A percentile compares a stretch with the other conserved stretches of the same genome.
Conservation (phyloP, 306 rosid species). For the Fagus sylvatica region DNA sequence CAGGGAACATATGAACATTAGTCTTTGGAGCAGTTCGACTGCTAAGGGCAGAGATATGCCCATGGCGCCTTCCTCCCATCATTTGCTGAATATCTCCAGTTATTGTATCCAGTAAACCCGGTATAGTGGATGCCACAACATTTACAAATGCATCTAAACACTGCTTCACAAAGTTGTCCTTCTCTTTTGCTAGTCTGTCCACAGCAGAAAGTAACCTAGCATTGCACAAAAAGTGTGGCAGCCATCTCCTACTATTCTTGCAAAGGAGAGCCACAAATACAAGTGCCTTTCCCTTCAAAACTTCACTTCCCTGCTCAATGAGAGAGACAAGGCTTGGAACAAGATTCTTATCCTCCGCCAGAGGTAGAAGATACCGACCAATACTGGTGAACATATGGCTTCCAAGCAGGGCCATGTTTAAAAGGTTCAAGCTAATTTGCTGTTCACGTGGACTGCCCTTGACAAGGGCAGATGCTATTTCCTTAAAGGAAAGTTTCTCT, state of each 20-base stretch:
- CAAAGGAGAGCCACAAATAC: conserved; percentile 83
- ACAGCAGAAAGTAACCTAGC: conserved; percentile 78
- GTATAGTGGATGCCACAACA: conserved; percentile 71
- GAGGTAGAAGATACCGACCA: conserved; percentile 69
- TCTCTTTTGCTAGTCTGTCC: conserved; percentile 90
- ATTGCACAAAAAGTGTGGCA: conserved; percentile 85
- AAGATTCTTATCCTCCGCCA: conserved; percentile 85
- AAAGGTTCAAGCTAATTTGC: conserved; percentile 91
- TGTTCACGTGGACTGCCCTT: conserved; percentile 93
- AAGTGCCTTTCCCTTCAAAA: conserved; percentile 85
- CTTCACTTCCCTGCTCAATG: conserved; percentile 91
- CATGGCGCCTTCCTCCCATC: conserved; percentile 93
- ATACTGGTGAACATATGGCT: conserved; percentile 71
- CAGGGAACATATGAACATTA: conserved; percentile 81
- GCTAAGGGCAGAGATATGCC: conserved; percentile 69
- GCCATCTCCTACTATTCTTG: conserved; percentile 88
- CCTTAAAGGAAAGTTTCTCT: conserved; percentile 81
- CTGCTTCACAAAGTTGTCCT: conserved; percentile 73
- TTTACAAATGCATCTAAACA: conserved; percentile 76
- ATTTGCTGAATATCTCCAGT: conserved; percentile 81
- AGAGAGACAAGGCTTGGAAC: conserved; percentile 73
- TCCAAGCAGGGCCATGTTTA: conserved; percentile 86
- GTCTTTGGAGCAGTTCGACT: conserved; percentile 80
- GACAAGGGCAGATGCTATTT: conserved; percentile 71
- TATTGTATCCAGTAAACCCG: conserved; percentile 79